These are phyloP conservation scores for Eimeria praecox DNA, from an alignment of 169 alveolate species.

Conservation along the genomic window DNA sequence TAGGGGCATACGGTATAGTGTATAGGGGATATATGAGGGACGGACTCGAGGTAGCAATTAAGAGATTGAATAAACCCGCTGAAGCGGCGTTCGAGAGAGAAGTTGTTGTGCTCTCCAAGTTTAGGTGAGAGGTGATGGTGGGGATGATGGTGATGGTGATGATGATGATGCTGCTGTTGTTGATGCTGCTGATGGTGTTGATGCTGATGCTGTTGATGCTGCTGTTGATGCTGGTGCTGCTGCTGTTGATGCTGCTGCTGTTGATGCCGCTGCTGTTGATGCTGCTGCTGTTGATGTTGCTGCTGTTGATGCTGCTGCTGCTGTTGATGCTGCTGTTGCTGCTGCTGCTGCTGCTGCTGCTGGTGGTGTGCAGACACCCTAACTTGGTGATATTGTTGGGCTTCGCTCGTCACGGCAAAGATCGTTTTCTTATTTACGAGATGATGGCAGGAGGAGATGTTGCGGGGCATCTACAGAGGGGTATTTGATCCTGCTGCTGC, in stretches of 20 bases:
- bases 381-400: conserved; percentile 80
- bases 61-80: conserved; percentile 61
- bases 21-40: conserved; percentile 64
- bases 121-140: conserved; percentile 50
- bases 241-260: background rate
- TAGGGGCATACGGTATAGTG: conserved; percentile 78
- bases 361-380: conserved; percentile 68
- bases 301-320: background rate
- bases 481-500: conserved; percentile 20
- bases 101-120: conserved; percentile 85
- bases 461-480: conserved; percentile 61
- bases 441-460: conserved; percentile 75
- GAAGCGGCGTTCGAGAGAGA: conserved; percentile 81
- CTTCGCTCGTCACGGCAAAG: conserved; percentile 71
- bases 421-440: conserved; percentile 79
- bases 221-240: background rate
- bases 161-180: background rate
- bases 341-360: too few relatives aligned
- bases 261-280: background rate
- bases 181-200: background rate
- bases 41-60: conserved; percentile 72
- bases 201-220: background rate
- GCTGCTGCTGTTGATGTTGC: background rate
- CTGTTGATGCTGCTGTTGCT: too few relatives aligned
- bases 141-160: background rate